Evolutionary conservation across 1,139 yeast genomes (phyloP), one percentile per base, ranked within the genome.

Genomic region (Arxiozyma heterogenica): DNA sequence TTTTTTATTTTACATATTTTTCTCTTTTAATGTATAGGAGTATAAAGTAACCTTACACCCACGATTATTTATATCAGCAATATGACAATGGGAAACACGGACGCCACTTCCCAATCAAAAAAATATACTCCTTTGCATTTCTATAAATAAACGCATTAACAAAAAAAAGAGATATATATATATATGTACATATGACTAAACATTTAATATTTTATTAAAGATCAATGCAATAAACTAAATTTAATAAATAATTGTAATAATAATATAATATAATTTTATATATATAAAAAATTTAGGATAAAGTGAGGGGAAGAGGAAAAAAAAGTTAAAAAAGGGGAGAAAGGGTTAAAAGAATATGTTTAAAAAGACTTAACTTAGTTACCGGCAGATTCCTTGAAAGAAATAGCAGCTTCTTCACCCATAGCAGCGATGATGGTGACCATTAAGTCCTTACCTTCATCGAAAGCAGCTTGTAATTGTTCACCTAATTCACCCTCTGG

Each of bases 391-490:
- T 91, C 98, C 85, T 93, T 93, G 90, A 76, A 87, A 71, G 97
- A 83, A 74, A 91, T 85, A 70, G 96, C 95, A 73, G 97, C 96
- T 82, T 93, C 98, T 83, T 93, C 98, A 75, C 90, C 95, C 98
- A 93, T 93, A 70, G 98, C 95, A 67, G 96, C 76, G 76, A 93
- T 86, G 79, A 93, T 86, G 71, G 98, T 89, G 71, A 93, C 95
- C 72, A 86, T 78, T 75, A 93, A 84, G 74, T 93, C 98, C 84
- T 91, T 93, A 76, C 98, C 98, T 61, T 87, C 97, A 71, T 94
- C 97, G 75, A 90, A 93, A 68, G 89, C 96, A 61, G 84, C 69
- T 80, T 88, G 94, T 74, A 93, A 75, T 78, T 83, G 81, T 71
- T 86, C 93, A 78, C 98, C 98, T 71, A 93, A 79, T 72, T 93